Conservation (phyloP, 2,329 filamentous ascomycete genomes). For the Eurotiales sp. region DNA sequence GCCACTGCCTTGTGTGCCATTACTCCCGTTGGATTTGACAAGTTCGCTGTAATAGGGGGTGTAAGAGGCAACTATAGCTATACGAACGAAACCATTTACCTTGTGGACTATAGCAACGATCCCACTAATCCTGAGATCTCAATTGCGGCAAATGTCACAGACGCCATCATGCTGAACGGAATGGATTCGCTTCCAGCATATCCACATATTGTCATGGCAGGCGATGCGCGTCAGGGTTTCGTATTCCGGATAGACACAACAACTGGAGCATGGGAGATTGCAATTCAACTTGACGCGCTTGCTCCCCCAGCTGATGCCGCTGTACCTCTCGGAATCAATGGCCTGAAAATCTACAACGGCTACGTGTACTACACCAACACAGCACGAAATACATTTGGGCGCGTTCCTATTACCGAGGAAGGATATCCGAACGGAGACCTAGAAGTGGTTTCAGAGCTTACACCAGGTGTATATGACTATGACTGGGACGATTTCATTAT, state of each 20-base stretch:
- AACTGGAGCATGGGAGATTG: slow-evolving; percentile 4
- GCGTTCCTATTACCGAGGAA: background rate
- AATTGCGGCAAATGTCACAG: background rate
- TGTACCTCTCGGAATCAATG: slow-evolving; percentile 15
- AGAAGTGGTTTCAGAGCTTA: background rate
- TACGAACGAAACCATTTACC: background rate
- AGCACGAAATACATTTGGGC: background rate
- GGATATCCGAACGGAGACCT: background rate
- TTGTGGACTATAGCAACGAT: background rate
- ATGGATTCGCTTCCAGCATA: background rate
- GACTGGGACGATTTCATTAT: slow-evolving; percentile 4
- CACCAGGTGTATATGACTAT: background rate
- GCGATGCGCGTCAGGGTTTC: slow-evolving; percentile 13
- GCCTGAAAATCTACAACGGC: slow-evolving; percentile 9
- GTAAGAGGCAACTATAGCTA: background rate
- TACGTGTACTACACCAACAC: slow-evolving; percentile 14
- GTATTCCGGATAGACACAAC: slow-evolving; percentile 13
- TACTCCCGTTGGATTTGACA: background rate
- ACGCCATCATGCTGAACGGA: slow-evolving; percentile 2
- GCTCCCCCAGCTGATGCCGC: background rate
- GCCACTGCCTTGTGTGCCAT: background rate
- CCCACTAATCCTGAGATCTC: background rate
- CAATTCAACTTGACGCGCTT: slow-evolving; percentile 6
- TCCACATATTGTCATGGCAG: slow-evolving; percentile 11
- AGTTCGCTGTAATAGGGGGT: background rate